Base-by-base conservation (phyloP, 257 asterid species). In the Capsicum baccatum region DNA sequence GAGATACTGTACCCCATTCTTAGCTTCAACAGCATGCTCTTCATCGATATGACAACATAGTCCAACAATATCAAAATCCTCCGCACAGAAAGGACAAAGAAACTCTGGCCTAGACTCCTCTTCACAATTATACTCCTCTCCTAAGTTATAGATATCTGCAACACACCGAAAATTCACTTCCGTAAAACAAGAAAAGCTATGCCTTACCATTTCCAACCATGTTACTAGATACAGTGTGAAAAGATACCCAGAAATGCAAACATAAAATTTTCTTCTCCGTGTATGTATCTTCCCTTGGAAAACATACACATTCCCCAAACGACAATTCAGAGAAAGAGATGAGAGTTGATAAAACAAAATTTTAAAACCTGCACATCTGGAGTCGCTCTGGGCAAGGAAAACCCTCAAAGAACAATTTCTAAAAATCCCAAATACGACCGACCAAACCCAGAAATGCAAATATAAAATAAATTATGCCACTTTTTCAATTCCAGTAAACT, bases 31-130 rank as follows among this genome's bases (percentile, higher is more conserved):
- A 15, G 97, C 85, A 79, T 95, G 99, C 70, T 92, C 97, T 86
- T 94, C 98, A 64, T 95, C 99, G 59, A 95, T 85, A 88, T 94
- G 99, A 87, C 99, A 95, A 82, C 97, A 95, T 39, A 95, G 93
- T 63, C 98, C 98, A 78, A 95, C 92, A 79, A 94, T 90, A 86
- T 95, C 99, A 83, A 91, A 94, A 74, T 91, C 94, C 88, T 94
- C 98, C 0, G 94, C 93, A 87, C 99, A 96, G 85, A 94, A 92
- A 19, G 98, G 98, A 82, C 99, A 96, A 52, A 92, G 83, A 86
- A 81, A 94, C 91, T 96, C 98, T 1, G 95, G 89, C 85, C 88
- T 89, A 39, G 54, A 84, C 87, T 89, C 99, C 58, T 93, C 98
- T 81, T 90, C 96, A 33, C 86, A 88, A 60, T 87, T 94, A 15